These are phyloP conservation scores for Tremellales sp. DNA, from an alignment of 1,284 basidiomycete genomes.

Conservation along the genomic window DNA sequence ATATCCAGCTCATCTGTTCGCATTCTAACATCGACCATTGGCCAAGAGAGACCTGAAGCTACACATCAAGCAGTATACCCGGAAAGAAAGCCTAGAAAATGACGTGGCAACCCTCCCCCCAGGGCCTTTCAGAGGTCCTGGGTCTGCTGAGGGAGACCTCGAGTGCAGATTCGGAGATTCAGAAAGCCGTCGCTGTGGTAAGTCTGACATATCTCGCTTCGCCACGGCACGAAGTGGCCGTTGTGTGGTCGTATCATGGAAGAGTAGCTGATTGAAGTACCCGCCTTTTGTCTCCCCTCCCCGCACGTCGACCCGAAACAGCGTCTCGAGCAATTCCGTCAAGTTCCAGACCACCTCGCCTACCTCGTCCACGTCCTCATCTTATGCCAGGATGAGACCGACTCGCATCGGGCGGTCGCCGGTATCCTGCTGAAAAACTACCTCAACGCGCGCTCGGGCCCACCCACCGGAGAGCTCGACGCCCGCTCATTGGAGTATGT, in stretches of 20 bases:
- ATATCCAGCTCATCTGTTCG: no score
- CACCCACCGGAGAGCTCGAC: conserved; percentile 25
- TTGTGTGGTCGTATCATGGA: neutral
- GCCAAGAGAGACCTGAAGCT: no score
- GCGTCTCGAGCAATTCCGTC: conserved; percentile 86
- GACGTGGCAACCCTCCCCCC: conserved; percentile 46
- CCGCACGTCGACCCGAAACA: conserved; percentile 38
- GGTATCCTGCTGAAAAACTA: conserved; percentile 98
- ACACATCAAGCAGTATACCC: no score
- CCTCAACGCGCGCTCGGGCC: conserved; percentile 37
- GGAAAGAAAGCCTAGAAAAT: no score
- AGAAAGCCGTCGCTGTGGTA: conserved; percentile 48
- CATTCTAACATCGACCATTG: no score
- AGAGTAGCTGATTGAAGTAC: neutral
- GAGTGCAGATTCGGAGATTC: conserved; percentile 46
- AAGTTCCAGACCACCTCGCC: conserved; percentile 87
- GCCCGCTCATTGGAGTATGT: conserved; percentile 64
- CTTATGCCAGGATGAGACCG: conserved; percentile 62
- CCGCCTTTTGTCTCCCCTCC: neutral
- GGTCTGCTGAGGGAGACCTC: conserved; percentile 49
- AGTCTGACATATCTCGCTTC: conserved; percentile 12
- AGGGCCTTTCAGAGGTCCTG: conserved; percentile 48
- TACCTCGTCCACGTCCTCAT: conserved; percentile 94
- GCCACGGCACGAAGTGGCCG: conserved; percentile 11
- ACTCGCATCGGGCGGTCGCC: conserved; percentile 88